These are phyloP conservation scores for Hymenoscyphus linearis DNA, from an alignment of 2,329 filamentous ascomycete genomes.

Conservation along the genomic window DNA sequence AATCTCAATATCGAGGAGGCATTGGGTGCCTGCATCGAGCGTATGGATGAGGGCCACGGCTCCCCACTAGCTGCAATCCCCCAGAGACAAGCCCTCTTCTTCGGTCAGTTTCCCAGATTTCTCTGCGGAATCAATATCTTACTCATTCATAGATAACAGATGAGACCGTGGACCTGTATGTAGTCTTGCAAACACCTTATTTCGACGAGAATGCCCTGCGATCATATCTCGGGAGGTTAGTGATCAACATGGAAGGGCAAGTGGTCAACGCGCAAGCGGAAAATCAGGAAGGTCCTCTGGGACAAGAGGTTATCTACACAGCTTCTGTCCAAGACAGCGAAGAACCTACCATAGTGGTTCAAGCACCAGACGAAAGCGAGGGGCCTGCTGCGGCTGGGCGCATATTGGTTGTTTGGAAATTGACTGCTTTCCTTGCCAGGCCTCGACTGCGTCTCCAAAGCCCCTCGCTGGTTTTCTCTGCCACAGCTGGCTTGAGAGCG, in stretches of 20 bases:
- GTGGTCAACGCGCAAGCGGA: conserved; percentile 53
- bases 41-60: conserved; percentile 30
- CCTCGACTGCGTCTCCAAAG: conserved; percentile 61
- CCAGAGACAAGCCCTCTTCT: conserved; percentile 62
- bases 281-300: conserved; percentile 39
- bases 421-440: conserved; percentile 51
- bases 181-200: conserved; percentile 61
- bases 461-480: conserved; percentile 61
- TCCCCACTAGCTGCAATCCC: conserved; percentile 50
- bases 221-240: conserved; percentile 56
- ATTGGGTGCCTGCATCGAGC: conserved; percentile 41
- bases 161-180: conserved; percentile 64
- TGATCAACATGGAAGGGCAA: conserved; percentile 61
- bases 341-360: conserved; percentile 44
- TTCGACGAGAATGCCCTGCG: conserved; percentile 52
- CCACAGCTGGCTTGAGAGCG: conserved; percentile 55
- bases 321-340: conserved; percentile 45
- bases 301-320: conserved; percentile 56
- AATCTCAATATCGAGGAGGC: conserved; percentile 48
- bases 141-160: conserved; percentile 56
- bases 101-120: conserved; percentile 50
- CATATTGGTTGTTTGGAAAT: conserved; percentile 55
- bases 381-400: conserved; percentile 32
- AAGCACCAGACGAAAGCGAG: conserved; percentile 38
- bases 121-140: conserved; percentile 34